Percentiles rank a stretch among this genome's conserved stretches.
Evolutionary conservation across 1,284 basidiomycete species (phyloP).

Genomic region (Mycena sp.): DNA sequence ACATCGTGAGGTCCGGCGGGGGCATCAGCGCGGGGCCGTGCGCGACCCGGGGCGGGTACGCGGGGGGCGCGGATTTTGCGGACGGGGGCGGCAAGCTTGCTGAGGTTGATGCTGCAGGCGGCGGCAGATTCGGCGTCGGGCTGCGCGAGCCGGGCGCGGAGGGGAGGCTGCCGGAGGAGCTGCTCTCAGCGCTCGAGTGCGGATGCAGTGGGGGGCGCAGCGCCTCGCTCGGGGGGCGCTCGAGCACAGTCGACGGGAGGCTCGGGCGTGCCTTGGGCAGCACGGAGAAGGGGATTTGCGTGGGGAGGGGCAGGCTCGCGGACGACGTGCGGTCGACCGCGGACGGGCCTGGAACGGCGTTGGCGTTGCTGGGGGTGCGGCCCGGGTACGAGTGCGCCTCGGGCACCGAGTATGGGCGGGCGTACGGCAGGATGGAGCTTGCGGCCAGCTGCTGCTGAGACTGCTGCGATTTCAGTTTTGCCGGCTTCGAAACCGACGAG

Average conservation of each 20-base stretch:
- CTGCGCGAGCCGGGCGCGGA: constrained; percentile 23
- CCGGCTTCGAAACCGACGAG: constrained; percentile 1
- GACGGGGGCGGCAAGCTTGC: background rate
- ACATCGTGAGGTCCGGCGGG: constrained; percentile 31
- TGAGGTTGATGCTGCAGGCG: background rate
- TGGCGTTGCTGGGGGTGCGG: constrained; percentile 16
- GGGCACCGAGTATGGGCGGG: constrained; percentile 51
- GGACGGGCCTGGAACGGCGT: background rate
- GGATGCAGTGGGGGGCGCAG: constrained; percentile 10
- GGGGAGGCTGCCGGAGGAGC: constrained; percentile 29
- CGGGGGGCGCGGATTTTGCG: constrained; percentile 7
- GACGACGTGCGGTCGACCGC: constrained; percentile 54
- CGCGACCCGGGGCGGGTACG: constrained; percentile 31
- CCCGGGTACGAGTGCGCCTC: constrained; percentile 38
- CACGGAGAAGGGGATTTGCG: constrained; percentile 53
- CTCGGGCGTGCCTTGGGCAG: constrained; percentile 41
- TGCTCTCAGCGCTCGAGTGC: background rate
- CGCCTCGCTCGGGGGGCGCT: constrained; percentile 20
- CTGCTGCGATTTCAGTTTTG: constrained; percentile 19
- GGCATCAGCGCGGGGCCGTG: constrained; percentile 30
- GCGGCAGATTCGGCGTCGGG: background rate
- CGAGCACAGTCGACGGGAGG: constrained; percentile 20
- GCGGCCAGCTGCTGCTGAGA: no score
- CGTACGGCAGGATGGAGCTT: constrained; percentile 40
- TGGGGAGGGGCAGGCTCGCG: constrained; percentile 54